These are phyloP conservation scores for Trichoderma atroviride DNA, from an alignment of 2,329 filamentous ascomycete species.

Conservation along the genomic window DNA sequence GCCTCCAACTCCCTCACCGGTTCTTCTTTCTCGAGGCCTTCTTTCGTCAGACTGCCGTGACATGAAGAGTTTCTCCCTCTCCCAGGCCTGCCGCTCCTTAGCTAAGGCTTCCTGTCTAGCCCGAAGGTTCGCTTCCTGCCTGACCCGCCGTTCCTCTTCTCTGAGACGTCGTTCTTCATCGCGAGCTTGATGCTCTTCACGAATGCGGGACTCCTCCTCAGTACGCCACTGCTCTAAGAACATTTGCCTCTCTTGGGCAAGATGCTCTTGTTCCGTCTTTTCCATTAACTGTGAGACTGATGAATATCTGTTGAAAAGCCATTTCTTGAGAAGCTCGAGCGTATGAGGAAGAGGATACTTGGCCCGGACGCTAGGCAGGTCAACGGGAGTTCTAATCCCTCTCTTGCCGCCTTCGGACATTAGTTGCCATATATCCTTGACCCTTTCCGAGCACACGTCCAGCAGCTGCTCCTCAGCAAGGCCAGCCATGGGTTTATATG, in stretches of 20 bases:
- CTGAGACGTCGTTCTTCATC: neutral
- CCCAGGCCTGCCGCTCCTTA: neutral
- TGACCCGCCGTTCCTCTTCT: neutral
- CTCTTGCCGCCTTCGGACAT: neutral
- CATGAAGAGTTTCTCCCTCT: neutral
- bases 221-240: slow-evolving; percentile 1
- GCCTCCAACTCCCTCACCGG: no score
- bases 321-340: slow-evolving; percentile 14
- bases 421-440: slow-evolving; percentile 27
- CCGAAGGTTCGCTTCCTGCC: neutral
- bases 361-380: slow-evolving; percentile 6
- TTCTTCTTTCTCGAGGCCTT: neutral
- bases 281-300: neutral
- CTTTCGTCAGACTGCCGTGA: neutral
- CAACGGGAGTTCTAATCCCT: slow-evolving; percentile 1
- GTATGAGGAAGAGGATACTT: slow-evolving; percentile 6
- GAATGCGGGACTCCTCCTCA: neutral
- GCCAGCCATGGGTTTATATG: slow-evolving; percentile 35
- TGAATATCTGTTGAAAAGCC: slow-evolving; percentile 2
- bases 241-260: neutral
- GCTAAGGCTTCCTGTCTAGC: neutral
- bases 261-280: neutral
- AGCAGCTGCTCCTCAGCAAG: slow-evolving; percentile 26
- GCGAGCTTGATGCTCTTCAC: neutral
- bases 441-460: slow-evolving; percentile 33